A percentile compares a stretch with the other conserved stretches of the same genome.
phyloP scores from a whole-genome alignment of 2,329 filamentous ascomycete genomes.

The Colletotrichum cordylinicola region DNA sequence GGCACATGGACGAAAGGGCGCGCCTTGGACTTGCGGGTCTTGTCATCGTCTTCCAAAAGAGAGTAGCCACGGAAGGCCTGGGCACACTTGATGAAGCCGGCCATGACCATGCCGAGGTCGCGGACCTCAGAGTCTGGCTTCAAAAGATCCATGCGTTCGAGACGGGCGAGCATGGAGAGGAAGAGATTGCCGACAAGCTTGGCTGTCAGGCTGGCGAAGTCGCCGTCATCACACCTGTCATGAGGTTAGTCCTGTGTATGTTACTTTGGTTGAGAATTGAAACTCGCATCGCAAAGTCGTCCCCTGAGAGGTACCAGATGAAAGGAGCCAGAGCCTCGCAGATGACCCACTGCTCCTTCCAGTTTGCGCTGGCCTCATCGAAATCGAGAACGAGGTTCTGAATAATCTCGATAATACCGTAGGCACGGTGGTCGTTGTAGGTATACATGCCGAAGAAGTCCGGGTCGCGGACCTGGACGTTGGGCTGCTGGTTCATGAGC shows the following conservation, averaged over 20 bases:
- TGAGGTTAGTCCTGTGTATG: background rate
- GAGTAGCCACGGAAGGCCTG: slow-evolving; percentile 3
- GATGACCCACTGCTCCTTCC: slow-evolving; percentile 44
- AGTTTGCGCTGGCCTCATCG: slow-evolving; percentile 35
- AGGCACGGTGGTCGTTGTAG: slow-evolving; percentile 46
- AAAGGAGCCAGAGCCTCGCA: slow-evolving; percentile 42
- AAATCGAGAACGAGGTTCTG: slow-evolving; percentile 49
- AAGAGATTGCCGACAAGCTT: slow-evolving; percentile 36
- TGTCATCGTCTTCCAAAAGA: slow-evolving; percentile 23
- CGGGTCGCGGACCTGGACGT: slow-evolving; percentile 26
- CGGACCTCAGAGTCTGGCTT: slow-evolving; percentile 37
- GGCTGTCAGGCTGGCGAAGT: slow-evolving; percentile 30
- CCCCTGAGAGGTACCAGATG: slow-evolving; percentile 24
- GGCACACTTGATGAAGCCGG: slow-evolving; percentile 33
- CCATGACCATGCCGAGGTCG: slow-evolving; percentile 44
- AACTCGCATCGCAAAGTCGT: slow-evolving; percentile 1
- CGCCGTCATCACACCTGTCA: slow-evolving; percentile 13
- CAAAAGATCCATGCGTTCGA: slow-evolving; percentile 38
- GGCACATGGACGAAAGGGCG: slow-evolving; percentile 25
- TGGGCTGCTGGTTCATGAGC: slow-evolving; percentile 3
- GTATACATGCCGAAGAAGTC: slow-evolving; percentile 47
- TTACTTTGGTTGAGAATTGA: background rate
- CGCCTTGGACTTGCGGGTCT: slow-evolving; percentile 21
- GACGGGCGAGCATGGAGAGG: slow-evolving; percentile 41
- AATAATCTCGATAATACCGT: slow-evolving; percentile 45